Conservation (phyloP, 2,329 filamentous ascomycete genomes). For the Epichloe brachyelytri region DNA sequence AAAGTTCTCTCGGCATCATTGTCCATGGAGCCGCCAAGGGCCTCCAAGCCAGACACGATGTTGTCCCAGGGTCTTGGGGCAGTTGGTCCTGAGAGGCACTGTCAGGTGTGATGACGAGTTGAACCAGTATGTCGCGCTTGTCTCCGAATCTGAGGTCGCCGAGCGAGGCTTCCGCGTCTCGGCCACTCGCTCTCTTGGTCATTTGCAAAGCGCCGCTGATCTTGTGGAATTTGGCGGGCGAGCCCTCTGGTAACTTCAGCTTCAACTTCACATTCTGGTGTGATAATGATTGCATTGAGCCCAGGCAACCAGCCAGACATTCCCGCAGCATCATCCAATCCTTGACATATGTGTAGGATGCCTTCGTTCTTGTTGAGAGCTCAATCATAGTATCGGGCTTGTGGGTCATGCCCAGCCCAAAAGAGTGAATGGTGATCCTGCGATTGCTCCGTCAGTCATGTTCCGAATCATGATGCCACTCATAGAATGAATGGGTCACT, state of each 20-base stretch:
- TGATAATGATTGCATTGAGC: constrained; percentile 84
- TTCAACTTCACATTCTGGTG: constrained; percentile 97
- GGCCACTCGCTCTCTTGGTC: constrained; percentile 87
- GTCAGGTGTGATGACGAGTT: constrained; percentile 84
- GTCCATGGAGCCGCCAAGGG: constrained; percentile 76
- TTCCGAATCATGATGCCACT: too few species aligned
- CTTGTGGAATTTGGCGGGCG: constrained; percentile 95
- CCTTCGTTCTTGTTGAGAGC: constrained; percentile 87
- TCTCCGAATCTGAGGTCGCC: constrained; percentile 92
- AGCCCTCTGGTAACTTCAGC: constrained; percentile 86
- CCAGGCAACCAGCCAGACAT: constrained; percentile 85
- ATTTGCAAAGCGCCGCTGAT: constrained; percentile 94
- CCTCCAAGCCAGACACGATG: constrained; percentile 89
- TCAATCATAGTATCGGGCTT: constrained; percentile 99
- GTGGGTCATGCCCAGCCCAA: constrained; percentile 90
- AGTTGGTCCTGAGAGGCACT: constrained; percentile 69
- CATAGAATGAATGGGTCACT: constrained; percentile 16
- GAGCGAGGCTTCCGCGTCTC: constrained; percentile 83
- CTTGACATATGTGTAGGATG: constrained; percentile 95
- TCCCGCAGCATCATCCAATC: constrained; percentile 99
- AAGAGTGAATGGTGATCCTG: constrained; percentile 89
- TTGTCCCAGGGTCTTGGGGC: constrained; percentile 92
- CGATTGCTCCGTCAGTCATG: not conserved
- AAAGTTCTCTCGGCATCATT: constrained; percentile 70
- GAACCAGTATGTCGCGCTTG: constrained; percentile 85